A percentile compares a stretch with the other conserved stretches of the same genome.
phyloP scores from a whole-genome alignment of 164 flowering plant genomes.

The Tetrastigma voinierianum region DNA sequence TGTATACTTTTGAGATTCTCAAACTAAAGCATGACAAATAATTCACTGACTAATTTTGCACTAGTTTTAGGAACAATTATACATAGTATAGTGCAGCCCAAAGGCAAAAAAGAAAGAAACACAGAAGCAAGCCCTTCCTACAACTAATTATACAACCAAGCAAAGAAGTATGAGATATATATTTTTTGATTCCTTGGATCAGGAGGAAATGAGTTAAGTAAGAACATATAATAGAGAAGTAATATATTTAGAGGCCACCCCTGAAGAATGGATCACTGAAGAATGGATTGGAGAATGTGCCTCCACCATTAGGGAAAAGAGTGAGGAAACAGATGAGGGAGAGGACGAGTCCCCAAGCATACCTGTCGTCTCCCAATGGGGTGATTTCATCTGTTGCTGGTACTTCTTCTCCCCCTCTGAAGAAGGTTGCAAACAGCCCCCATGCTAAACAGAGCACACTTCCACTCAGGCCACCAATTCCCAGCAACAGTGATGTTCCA shows the following conservation, averaged over 20 bases:
- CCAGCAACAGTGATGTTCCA: conserved; percentile 75
- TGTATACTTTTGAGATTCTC: no score
- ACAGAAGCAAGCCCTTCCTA: no score
- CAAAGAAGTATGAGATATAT: no score
- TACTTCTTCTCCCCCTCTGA: conserved; percentile 90
- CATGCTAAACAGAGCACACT: conserved; percentile 92
- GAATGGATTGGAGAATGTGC: conserved; percentile 85
- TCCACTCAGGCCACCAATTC: conserved; percentile 88
- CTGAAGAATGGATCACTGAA: conserved; percentile 70
- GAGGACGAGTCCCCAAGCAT: conserved; percentile 77
- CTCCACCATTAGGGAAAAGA: conserved; percentile 88
- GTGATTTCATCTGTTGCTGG: conserved; percentile 93
- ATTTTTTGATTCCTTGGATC: no score
- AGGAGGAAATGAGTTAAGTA: no score
- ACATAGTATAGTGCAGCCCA: no score
- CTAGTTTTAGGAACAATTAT: no score
- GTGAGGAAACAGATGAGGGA: conserved; percentile 86
- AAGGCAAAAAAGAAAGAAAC: no score
- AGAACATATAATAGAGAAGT: neutral
- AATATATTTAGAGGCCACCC: conserved; percentile 52
- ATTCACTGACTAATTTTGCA: no score
- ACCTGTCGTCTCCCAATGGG: conserved; percentile 77
- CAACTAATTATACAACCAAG: no score
- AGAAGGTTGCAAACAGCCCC: conserved; percentile 94
- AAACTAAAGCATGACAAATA: no score